A percentile compares a stretch with the other conserved stretches of the same genome.
Evolutionary conservation across 305 asterid genomes (phyloP).

Genomic region (Fraxinus latifolia): DNA sequence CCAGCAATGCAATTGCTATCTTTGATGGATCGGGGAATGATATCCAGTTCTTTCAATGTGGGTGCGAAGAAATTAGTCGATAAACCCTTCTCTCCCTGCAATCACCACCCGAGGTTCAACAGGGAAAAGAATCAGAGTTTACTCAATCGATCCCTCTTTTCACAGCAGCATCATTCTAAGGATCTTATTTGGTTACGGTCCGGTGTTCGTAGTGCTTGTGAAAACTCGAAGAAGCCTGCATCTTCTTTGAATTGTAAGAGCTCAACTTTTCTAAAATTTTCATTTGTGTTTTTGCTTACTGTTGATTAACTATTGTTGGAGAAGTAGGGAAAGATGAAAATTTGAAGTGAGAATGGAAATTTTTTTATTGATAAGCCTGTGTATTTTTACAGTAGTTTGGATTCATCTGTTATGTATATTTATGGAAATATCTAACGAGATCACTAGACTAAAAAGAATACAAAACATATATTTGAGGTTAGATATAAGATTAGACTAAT

Average conservation of each 20-base stretch:
- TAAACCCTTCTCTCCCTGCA: slow-evolving; percentile 46
- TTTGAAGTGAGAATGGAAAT: neutral
- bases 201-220: slow-evolving; percentile 27
- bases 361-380: neutral
- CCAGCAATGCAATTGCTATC: slow-evolving; percentile 86
- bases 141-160: slow-evolving; percentile 20
- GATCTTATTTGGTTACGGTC: slow-evolving; percentile 22
- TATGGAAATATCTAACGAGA: neutral
- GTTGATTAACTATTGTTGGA: neutral
- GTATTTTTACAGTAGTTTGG: neutral
- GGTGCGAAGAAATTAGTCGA: slow-evolving; percentile 36
- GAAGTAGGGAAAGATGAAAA: neutral
- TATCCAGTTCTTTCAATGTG: slow-evolving; percentile 32
- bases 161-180: slow-evolving; percentile 29
- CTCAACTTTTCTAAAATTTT: neutral
- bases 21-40: slow-evolving; percentile 56
- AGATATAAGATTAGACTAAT: neutral
- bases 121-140: slow-evolving; percentile 33
- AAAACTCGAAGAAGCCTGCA: slow-evolving; percentile 33
- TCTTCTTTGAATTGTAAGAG: slow-evolving; percentile 10
- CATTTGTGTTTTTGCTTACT: neutral
- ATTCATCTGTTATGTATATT: neutral
- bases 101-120: slow-evolving; percentile 34
- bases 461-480: neutral
- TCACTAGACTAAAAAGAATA: neutral